phyloP scores from a whole-genome alignment of 2,329 filamentous ascomycete species.

The Gnomoniopsis smithogilvyi region DNA sequence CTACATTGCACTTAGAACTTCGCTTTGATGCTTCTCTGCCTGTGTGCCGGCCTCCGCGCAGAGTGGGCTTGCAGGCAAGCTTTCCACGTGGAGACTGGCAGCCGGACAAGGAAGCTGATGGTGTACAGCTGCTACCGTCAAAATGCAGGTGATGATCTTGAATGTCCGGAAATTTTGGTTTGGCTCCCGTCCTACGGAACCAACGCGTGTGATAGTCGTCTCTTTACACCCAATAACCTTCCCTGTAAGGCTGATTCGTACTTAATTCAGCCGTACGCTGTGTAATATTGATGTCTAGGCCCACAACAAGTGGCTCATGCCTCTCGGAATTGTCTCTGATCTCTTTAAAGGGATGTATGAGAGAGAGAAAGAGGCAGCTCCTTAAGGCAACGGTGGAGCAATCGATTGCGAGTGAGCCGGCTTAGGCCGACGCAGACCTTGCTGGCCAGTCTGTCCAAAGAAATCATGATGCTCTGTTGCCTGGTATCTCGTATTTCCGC shows the following conservation, averaged over 20 bases:
- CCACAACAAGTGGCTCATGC: not conserved
- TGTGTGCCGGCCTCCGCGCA: not conserved
- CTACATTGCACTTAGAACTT: not conserved
- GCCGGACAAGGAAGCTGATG: not conserved
- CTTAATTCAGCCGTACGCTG: not conserved
- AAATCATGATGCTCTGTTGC: not conserved
- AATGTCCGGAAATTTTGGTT: not conserved
- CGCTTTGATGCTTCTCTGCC: not conserved
- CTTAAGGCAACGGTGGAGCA: not conserved
- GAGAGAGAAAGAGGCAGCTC: not conserved
- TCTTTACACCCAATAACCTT: slow-evolving; percentile 1
- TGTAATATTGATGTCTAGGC: not conserved
- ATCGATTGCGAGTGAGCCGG: not conserved
- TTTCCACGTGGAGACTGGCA: not conserved
- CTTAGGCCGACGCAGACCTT: not conserved
- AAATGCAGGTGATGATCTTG: not conserved
- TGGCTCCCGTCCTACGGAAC: not conserved
- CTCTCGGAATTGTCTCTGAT: not conserved
- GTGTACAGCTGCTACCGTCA: not conserved
- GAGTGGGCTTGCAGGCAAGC: not conserved
- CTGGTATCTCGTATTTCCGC: not conserved
- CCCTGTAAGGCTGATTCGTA: not conserved
- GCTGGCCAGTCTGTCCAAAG: not conserved
- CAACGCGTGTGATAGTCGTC: not conserved
- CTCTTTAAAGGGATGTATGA: not conserved